Evolutionary conservation across 495 filamentous ascomycete species (phyloP).

Genomic region (Hamigera avellanea): DNA sequence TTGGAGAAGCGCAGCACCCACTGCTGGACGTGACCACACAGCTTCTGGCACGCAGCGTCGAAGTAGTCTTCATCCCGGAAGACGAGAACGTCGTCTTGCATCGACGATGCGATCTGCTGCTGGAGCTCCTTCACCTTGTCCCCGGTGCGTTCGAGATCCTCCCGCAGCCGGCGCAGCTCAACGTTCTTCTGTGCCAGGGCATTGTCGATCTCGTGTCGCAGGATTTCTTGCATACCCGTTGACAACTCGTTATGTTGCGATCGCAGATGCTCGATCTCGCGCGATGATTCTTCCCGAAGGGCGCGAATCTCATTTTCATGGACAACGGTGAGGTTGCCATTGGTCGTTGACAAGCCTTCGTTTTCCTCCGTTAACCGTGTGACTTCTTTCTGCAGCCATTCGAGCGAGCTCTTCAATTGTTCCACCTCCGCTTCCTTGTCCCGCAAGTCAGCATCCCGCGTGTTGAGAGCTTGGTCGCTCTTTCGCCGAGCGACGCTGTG

Average conservation of each 20-base stretch:
- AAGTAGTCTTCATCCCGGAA: slow-evolving; percentile 89
- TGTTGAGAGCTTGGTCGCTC: slow-evolving; percentile 44
- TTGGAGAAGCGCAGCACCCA: slow-evolving; percentile 97
- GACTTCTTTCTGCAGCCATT: slow-evolving; percentile 71
- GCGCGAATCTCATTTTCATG: slow-evolving; percentile 54
- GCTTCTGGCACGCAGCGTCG: slow-evolving; percentile 80
- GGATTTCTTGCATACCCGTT: slow-evolving; percentile 49
- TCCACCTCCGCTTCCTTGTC: slow-evolving; percentile 69
- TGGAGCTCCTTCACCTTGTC: slow-evolving; percentile 75
- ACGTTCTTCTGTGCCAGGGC: slow-evolving; percentile 61
- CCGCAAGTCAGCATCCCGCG: slow-evolving; percentile 41
- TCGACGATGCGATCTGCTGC: slow-evolving; percentile 62
- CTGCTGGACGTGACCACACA: slow-evolving; percentile 87
- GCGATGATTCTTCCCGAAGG: slow-evolving; percentile 36
- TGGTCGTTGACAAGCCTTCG: slow-evolving; percentile 57
- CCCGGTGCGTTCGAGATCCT: slow-evolving; percentile 64
- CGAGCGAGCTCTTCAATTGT: slow-evolving; percentile 61
- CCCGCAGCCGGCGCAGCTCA: slow-evolving; percentile 64
- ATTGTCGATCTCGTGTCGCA: slow-evolving; percentile 47
- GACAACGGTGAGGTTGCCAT: slow-evolving; percentile 50
- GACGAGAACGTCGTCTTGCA: slow-evolving; percentile 62
- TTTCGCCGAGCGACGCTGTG: slow-evolving; percentile 39
- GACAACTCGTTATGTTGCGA: slow-evolving; percentile 47
- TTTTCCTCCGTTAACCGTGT: slow-evolving; percentile 62
- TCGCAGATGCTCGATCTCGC: slow-evolving; percentile 53